Percentiles rank a stretch among this genome's conserved stretches.
These are phyloP conservation scores for Posidonia australis DNA, from an alignment of 106 monocot species.

Conservation along the genomic window DNA sequence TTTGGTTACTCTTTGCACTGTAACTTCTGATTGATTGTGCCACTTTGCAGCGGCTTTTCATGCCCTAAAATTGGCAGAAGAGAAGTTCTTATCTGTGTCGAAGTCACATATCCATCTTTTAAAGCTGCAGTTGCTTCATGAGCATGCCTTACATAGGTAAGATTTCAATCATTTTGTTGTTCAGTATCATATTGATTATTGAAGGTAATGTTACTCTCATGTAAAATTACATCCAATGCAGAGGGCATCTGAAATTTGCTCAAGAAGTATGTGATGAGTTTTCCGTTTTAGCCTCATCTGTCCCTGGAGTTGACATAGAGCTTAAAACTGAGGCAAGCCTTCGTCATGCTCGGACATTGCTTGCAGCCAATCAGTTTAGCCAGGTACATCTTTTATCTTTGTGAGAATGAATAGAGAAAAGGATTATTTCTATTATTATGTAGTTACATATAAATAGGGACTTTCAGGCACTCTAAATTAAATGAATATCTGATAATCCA, in stretches of 20 bases:
- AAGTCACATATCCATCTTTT: conserved; percentile 64
- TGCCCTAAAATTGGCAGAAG: conserved; percentile 75
- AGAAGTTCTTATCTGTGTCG: conserved; percentile 49
- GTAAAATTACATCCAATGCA: conserved; percentile 15
- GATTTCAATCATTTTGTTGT: neutral
- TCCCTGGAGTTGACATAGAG: conserved; percentile 80
- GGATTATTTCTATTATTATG: no score
- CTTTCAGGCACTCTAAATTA: no score
- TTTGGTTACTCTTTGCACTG: neutral
- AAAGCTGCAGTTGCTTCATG: conserved; percentile 81
- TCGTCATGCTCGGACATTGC: conserved; percentile 80
- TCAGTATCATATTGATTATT: neutral
- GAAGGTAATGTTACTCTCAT: neutral
- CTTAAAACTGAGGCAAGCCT: conserved; percentile 75
- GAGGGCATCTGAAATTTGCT: conserved; percentile 73
- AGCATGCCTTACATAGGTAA: conserved; percentile 78
- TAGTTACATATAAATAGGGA: no score
- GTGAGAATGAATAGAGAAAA: no score
- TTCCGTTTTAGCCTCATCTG: conserved; percentile 58
- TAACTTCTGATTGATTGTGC: neutral
- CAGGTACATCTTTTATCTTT: conserved; percentile 25
- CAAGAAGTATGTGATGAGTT: conserved; percentile 75
- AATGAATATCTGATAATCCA: no score
- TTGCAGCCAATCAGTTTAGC: conserved; percentile 78
- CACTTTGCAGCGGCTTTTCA: conserved; percentile 57